A percentile compares a stretch with the other conserved stretches of the same genome.
Evolutionary conservation across 2,329 filamentous ascomycete species (phyloP).

Genomic region (Penicillium fuscoglaucum): DNA sequence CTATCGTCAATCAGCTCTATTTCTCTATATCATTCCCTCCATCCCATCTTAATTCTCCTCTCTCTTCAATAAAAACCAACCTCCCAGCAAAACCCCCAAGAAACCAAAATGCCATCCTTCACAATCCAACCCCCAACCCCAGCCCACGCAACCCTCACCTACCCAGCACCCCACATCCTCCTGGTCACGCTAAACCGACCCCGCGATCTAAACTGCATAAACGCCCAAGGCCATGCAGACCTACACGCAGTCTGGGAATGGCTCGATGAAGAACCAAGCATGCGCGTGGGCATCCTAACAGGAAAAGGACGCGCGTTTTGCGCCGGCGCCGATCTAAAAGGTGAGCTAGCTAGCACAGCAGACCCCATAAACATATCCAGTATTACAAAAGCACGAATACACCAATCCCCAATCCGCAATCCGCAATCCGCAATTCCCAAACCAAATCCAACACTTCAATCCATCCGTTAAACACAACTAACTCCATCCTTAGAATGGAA

Average conservation of each 20-base stretch:
- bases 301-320: slow-evolving; percentile 47
- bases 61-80: neutral
- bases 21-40: neutral
- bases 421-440: neutral
- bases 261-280: slow-evolving; percentile 46
- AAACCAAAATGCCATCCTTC: slow-evolving; percentile 29
- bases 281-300: slow-evolving; percentile 45
- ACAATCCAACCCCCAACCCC: slow-evolving; percentile 33
- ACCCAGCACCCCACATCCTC: slow-evolving; percentile 49
- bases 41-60: neutral
- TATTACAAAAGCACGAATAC: neutral
- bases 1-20: neutral
- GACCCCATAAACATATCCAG: neutral
- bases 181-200: slow-evolving; percentile 51
- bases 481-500: slow-evolving; percentile 36
- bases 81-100: neutral
- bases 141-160: slow-evolving; percentile 37
- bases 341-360: slow-evolving; percentile 16
- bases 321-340: slow-evolving; percentile 49
- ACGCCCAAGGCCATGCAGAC: slow-evolving; percentile 43
- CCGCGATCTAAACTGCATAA: slow-evolving; percentile 48
- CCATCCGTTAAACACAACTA: neutral
- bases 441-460: neutral
- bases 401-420: neutral
- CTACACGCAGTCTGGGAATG: slow-evolving; percentile 47